Conservation (phyloP, 768 basidiomycete genomes). For the Sporobolomyces pararoseus region DNA sequence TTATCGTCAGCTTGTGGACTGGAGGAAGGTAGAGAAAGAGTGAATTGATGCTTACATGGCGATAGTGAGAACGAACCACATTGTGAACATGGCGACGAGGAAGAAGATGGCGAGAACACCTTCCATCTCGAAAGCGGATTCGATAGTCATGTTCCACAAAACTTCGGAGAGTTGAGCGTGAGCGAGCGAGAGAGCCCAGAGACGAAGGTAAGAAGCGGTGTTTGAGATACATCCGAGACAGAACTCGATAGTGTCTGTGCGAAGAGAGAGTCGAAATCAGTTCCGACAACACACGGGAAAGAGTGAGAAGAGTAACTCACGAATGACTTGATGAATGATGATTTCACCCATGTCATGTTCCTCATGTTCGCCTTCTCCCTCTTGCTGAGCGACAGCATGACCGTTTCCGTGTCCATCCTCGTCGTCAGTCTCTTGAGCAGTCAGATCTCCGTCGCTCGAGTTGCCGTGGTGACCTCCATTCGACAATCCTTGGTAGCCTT, state of each 20-base stretch:
- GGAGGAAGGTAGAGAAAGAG: neutral
- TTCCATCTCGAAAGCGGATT: constrained; percentile 50
- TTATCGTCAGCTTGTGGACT: too few species aligned
- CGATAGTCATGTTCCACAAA: constrained; percentile 57
- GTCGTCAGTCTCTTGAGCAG: constrained; percentile 60
- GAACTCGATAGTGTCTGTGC: constrained; percentile 69
- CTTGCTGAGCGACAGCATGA: constrained; percentile 57
- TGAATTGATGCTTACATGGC: constrained; percentile 39
- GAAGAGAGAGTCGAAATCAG: neutral
- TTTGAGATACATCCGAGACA: constrained; percentile 80
- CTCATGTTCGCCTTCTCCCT: constrained; percentile 60
- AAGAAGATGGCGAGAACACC: constrained; percentile 57
- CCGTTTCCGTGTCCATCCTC: constrained; percentile 74
- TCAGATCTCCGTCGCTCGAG: constrained; percentile 58
- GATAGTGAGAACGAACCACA: constrained; percentile 80
- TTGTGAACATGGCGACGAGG: constrained; percentile 63
- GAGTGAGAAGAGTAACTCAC: constrained; percentile 55
- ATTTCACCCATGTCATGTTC: constrained; percentile 86
- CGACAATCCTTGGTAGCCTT: constrained; percentile 70
- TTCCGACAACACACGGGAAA: neutral
- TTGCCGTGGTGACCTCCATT: constrained; percentile 29
- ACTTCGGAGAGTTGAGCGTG: constrained; percentile 97
- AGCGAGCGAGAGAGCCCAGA: constrained; percentile 96
- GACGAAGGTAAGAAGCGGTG: constrained; percentile 56
- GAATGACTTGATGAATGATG: constrained; percentile 94